Percentiles rank a stretch among this genome's conserved stretches.
Evolutionary conservation across 139 green algal genomes (phyloP).

Genomic region (Chlamydomonas asymmetrica): DNA sequence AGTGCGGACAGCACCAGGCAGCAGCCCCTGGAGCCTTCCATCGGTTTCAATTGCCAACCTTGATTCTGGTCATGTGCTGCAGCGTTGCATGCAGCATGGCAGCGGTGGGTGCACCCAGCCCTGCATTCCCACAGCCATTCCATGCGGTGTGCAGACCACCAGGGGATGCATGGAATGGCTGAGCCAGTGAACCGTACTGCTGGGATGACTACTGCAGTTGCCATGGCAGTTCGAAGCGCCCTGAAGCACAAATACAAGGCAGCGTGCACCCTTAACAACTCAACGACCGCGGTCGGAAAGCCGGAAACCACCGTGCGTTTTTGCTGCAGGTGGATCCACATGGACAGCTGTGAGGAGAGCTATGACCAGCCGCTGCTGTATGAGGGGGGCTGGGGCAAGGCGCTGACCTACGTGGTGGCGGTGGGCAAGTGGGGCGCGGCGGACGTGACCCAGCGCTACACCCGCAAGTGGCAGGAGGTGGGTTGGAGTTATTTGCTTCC

Average conservation of each 20-base stretch:
- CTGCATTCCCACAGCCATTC: too few relatives aligned
- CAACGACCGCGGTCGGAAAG: too few relatives aligned
- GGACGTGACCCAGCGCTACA: conserved; percentile 79
- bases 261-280: too few relatives aligned
- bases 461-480: conserved; percentile 32
- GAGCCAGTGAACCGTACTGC: too few relatives aligned
- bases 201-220: too few relatives aligned
- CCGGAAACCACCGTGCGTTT: conserved; percentile 8
- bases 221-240: too few relatives aligned
- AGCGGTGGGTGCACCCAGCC: too few relatives aligned
- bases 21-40: conserved; percentile 17
- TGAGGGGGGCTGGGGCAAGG: conserved; percentile 83
- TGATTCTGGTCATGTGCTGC: neutral
- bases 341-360: conserved; percentile 71
- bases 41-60: neutral
- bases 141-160: too few relatives aligned
- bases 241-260: too few relatives aligned
- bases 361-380: conserved; percentile 74
- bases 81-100: too few relatives aligned
- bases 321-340: conserved; percentile 64
- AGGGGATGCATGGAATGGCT: too few relatives aligned
- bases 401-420: conserved; percentile 72
- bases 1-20: conserved; percentile 69
- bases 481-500: too few relatives aligned
- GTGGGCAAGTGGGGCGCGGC: conserved; percentile 45